Evolutionary conservation across 768 basidiomycete species (phyloP).

Genomic region (Suillus clintonianus): DNA sequence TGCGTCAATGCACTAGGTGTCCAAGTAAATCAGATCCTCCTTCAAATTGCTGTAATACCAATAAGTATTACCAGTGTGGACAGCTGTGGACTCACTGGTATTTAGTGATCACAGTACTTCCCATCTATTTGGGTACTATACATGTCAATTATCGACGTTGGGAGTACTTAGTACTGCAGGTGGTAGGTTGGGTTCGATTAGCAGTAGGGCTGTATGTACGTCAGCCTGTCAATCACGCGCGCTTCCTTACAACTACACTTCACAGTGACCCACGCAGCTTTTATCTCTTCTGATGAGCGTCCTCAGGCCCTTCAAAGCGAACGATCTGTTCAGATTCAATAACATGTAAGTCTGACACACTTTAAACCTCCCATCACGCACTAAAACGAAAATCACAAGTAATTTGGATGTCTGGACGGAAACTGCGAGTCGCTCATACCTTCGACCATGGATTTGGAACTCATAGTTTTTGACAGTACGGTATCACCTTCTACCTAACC

Average conservation of each 20-base stretch:
- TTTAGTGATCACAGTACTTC: too few species aligned
- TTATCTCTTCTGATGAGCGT: conserved; percentile 65
- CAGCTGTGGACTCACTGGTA: too few species aligned
- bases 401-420: conserved; percentile 98
- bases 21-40: neutral
- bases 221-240: neutral
- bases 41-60: neutral
- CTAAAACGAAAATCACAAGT: conserved; percentile 38
- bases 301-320: conserved; percentile 81
- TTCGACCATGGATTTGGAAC: conserved; percentile 3
- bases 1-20: neutral
- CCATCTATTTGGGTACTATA: neutral
- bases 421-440: conserved; percentile 60
- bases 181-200: neutral
- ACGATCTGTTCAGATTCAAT: conserved; percentile 92
- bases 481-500: conserved; percentile 83
- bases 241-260: neutral
- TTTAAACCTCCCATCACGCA: neutral
- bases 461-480: conserved; percentile 56
- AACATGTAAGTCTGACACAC: conserved; percentile 60
- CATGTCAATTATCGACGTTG: neutral
- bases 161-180: too few species aligned
- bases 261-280: neutral
- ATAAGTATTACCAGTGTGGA: neutral
- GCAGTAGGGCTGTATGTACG: neutral